These are phyloP conservation scores for Cladosporium velox DNA, from an alignment of 2,329 filamentous ascomycete species.

Conservation along the genomic window DNA sequence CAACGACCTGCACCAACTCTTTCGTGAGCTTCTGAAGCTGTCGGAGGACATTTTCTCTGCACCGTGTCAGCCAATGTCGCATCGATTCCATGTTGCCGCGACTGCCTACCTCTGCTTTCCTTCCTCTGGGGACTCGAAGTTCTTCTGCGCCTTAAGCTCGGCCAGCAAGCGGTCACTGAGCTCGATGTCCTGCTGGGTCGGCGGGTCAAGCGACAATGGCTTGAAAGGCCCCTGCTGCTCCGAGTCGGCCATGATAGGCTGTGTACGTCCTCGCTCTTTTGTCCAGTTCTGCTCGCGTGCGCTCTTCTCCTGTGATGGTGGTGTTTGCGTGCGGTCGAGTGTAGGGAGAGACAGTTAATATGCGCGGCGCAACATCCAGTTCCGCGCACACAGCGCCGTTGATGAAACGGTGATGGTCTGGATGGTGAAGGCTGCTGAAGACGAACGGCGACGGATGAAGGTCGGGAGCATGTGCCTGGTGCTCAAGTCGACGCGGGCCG, in stretches of 20 bases:
- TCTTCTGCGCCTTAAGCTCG: slow-evolving; percentile 85
- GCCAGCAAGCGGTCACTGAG: slow-evolving; percentile 77
- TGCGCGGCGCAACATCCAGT: slow-evolving; percentile 4
- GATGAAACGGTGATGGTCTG: slow-evolving; percentile 7
- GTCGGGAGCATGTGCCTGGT: slow-evolving; percentile 13
- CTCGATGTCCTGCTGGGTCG: slow-evolving; percentile 74
- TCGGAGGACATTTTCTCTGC: slow-evolving; percentile 69
- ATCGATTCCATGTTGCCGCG: background rate
- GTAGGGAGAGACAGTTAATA: background rate
- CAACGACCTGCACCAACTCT: slow-evolving; percentile 84
- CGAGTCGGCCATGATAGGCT: slow-evolving; percentile 19
- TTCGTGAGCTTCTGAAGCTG: slow-evolving; percentile 78
- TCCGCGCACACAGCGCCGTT: slow-evolving; percentile 11
- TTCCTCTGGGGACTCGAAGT: slow-evolving; percentile 82
- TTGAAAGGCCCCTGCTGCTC: slow-evolving; percentile 70
- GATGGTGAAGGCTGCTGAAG: slow-evolving; percentile 11
- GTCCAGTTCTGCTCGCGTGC: background rate
- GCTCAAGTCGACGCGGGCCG: slow-evolving; percentile 1
- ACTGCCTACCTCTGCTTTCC: slow-evolving; percentile 72
- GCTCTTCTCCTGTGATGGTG: background rate
- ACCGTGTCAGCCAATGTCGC: slow-evolving; percentile 26
- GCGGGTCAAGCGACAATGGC: slow-evolving; percentile 75
- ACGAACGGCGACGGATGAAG: slow-evolving; percentile 14
- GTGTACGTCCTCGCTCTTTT: slow-evolving; percentile 12
- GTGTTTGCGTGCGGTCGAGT: background rate